Base-by-base conservation (phyloP, 352 stramenopile genomes). In the Globisporangium polare region DNA sequence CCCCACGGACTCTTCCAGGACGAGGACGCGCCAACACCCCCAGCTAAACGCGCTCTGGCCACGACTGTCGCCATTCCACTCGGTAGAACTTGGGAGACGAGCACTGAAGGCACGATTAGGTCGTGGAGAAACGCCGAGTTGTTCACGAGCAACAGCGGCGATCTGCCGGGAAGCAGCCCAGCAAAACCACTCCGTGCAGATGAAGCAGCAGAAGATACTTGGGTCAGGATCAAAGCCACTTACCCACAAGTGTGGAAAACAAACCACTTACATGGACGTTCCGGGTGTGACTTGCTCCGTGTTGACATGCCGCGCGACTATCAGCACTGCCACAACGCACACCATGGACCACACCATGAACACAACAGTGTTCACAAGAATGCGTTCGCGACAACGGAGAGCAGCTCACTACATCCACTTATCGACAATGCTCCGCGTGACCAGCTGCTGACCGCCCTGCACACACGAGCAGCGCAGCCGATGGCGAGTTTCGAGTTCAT, bases 61-160 rank as follows among this genome's bases (percentile, higher is more conserved):
- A 71, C 18, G 0, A 60, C 15, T 39, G 72, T 68, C 12, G 70
- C 51, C 7, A 59, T 58, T 8, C 41, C 57, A 2, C 65, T 47
- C 15, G 64, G 54, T 7, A 77, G 41, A 27, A 62, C 7, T 29
- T 73, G 67, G 17, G 67, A 60, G 15, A 73, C 47, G 24, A 68
- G 29, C 17, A 74, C 31, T 27, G 71, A 39, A 13, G 71, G 37
- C 53, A 71, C 42, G 18, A 65, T 52, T 1, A 60, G 24, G 22
- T 60, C 52, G 22, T 66, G 60, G 17, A 66, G 22, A 33, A 66
- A 56, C 52, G 42, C 29, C 18, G 60, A 47, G 42, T 59, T 52
- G 18, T 51, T 35, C 9, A 53, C 37, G 3, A 60, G 26, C 17
- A 55, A 7, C 8, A 66, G 26, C n/a, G 60, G 52, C 6, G 60